Evolutionary conservation across 1,284 basidiomycete species (phyloP), one percentile per base, ranked within the genome.

Genomic region (Earliella scabrosa): DNA sequence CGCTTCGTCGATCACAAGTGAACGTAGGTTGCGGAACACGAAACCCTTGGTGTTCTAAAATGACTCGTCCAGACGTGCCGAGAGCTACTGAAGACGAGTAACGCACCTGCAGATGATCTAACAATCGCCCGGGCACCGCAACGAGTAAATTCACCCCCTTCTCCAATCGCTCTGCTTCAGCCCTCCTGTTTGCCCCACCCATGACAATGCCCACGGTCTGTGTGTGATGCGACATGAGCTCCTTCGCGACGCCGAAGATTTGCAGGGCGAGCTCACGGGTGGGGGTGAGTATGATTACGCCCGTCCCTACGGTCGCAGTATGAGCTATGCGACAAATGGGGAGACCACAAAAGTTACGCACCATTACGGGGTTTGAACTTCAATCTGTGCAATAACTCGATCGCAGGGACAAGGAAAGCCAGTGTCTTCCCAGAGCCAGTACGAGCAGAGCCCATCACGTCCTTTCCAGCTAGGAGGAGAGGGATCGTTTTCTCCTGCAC

Each of bases 161-260:
- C 48, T 82, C 82, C 56, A 99, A 82, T 77, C 97, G 98, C 68
- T 98, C 95, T 23, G 87, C 94, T 76, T 99, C 97, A 40, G 94
- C 95, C 70, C 94, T 91, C 60, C 92, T 79, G 75, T 98, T 99
- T 20, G 97, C 96, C 52, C 97, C 97, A 26, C 94, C 94, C 84
- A 99, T 99, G 56, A 98, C 86, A 62, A 99, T 97, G 14, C 96
- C 97, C 71, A 95, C 97, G 0, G 97, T 99, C 75, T 99, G 97
- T 18, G 95, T 95, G 75, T 99, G 97, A 66, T 91, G 84, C 38
- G 83, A 85, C 93, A 98, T 97, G 62, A 99, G 79, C 69, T 99
- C 96, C 74, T 97, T 97, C 36, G 93, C 97, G 23, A 99, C 97
- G 39, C 95, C 95, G 68, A 99, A 98, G 72, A 99, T 99, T 74